phyloP scores from a whole-genome alignment of 169 alveolate species.

The Cardiosporidium cionae region DNA sequence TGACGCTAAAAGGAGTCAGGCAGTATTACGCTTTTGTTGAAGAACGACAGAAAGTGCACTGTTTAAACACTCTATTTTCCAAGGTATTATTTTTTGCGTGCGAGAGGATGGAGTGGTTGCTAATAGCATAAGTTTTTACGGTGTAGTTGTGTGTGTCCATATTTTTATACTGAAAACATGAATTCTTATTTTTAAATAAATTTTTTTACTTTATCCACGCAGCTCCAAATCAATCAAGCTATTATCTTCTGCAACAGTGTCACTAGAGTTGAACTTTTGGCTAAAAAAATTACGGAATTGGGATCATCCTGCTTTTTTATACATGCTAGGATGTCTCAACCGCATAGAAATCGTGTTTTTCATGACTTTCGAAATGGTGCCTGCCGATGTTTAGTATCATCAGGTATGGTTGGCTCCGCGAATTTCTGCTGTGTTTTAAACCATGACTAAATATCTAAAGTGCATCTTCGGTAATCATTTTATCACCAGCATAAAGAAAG shows the following conservation, averaged over 20 bases:
- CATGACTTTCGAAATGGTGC: conserved; percentile 97
- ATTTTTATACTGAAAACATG: background rate
- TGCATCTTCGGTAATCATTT: too few relatives aligned
- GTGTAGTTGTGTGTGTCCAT: background rate
- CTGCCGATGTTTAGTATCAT: conserved; percentile 79
- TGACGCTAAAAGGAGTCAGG: conserved; percentile 96
- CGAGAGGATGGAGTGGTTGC: background rate
- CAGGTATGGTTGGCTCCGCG: too few relatives aligned
- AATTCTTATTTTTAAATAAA: background rate
- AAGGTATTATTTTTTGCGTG: conserved; percentile 51
- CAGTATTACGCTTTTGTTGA: conserved; percentile 95
- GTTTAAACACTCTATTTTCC: conserved; percentile 91
- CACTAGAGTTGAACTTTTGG: conserved; percentile 94
- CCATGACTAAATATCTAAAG: too few relatives aligned
- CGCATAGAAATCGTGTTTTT: conserved; percentile 91
- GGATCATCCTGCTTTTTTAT: conserved; percentile 97
- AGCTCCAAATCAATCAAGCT: conserved; percentile 91
- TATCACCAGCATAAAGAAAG: too few relatives aligned
- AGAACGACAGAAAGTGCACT: conserved; percentile 95
- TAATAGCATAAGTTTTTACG: background rate
- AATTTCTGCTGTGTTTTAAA: too few relatives aligned
- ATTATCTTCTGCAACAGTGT: conserved; percentile 97
- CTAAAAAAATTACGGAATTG: conserved; percentile 96
- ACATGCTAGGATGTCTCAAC: conserved; percentile 96
- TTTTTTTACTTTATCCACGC: background rate